Percentiles rank a stretch among this genome's conserved stretches.
phyloP scores from a whole-genome alignment of 352 stramenopile species.

The Thalassiosira oceanica region DNA sequence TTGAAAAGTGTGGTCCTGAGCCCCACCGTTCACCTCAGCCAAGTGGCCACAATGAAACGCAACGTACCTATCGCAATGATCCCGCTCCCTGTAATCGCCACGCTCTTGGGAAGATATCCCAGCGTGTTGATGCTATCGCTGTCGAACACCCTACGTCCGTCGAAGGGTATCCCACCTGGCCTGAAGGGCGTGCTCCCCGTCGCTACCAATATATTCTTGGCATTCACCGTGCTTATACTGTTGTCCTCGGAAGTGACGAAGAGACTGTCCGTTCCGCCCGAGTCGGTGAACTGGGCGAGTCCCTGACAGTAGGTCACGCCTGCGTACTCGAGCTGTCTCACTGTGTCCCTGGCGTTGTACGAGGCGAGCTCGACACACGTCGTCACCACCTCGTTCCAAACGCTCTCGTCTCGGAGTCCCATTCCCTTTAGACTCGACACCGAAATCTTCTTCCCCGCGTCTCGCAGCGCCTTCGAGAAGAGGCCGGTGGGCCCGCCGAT shows the following conservation, averaged over 20 bases:
- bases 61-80: conserved; percentile 51
- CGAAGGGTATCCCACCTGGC: conserved; percentile 32
- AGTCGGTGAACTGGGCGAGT: conserved; percentile 11
- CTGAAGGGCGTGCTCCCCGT: conserved; percentile 24
- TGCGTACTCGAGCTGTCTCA: conserved; percentile 1
- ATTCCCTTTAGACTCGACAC: conserved; percentile 13
- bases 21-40: too few species aligned
- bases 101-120: conserved; percentile 21
- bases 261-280: conserved; percentile 6
- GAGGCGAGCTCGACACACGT: conserved; percentile 15
- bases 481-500: conserved; percentile 30
- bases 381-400: conserved; percentile 37
- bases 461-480: conserved; percentile 36
- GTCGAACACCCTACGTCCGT: conserved; percentile 37
- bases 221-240: too few species aligned
- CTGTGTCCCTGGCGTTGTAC: conserved; percentile 20
- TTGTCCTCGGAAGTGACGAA: conserved; percentile 1
- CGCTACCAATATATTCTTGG: conserved; percentile 13
- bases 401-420: conserved; percentile 16
- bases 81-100: conserved; percentile 33
- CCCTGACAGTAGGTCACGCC: conserved; percentile 33
- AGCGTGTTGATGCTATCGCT: conserved; percentile 39
- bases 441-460: conserved; percentile 17
- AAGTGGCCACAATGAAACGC: too few species aligned
- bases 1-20: too few species aligned